These are phyloP conservation scores for Mesotaenium endlicherianum DNA, from an alignment of 139 green algal genomes.

Conservation along the genomic window DNA sequence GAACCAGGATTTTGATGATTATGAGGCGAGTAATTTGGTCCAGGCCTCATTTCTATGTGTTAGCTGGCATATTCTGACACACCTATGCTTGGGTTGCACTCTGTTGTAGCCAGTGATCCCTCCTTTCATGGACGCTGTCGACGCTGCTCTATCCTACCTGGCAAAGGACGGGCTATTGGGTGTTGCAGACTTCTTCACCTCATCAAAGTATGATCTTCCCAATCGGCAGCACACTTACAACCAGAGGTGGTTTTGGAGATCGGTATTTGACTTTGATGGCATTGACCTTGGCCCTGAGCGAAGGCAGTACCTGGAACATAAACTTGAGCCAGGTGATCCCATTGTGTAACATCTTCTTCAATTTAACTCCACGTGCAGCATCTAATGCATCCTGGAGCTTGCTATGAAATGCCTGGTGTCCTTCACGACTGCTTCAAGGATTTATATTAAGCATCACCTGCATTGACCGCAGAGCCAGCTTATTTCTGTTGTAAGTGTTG, in stretches of 20 bases:
- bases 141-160: slow-evolving; percentile 83
- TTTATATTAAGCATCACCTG: not conserved
- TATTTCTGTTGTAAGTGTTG: not conserved
- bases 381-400: too few species aligned
- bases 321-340: slow-evolving; percentile 34
- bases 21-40: too few species aligned
- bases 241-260: slow-evolving; percentile 93
- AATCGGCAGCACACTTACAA: slow-evolving; percentile 84
- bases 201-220: slow-evolving; percentile 85
- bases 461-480: not conserved
- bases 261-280: slow-evolving; percentile 73
- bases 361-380: too few species aligned
- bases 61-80: too few species aligned
- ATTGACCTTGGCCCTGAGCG: slow-evolving; percentile 95
- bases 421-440: not conserved
- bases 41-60: too few species aligned
- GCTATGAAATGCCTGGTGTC: too few species aligned
- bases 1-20: too few species aligned
- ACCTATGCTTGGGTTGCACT: too few species aligned
- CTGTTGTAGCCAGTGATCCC: slow-evolving; percentile 77
- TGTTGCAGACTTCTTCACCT: slow-evolving; percentile 91
- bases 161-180: slow-evolving; percentile 78
- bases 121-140: slow-evolving; percentile 88
- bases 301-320: slow-evolving; percentile 87
- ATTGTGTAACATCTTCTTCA: not conserved